phyloP scores from a whole-genome alignment of 2,329 filamentous ascomycete genomes.

The Didymella glomerata region DNA sequence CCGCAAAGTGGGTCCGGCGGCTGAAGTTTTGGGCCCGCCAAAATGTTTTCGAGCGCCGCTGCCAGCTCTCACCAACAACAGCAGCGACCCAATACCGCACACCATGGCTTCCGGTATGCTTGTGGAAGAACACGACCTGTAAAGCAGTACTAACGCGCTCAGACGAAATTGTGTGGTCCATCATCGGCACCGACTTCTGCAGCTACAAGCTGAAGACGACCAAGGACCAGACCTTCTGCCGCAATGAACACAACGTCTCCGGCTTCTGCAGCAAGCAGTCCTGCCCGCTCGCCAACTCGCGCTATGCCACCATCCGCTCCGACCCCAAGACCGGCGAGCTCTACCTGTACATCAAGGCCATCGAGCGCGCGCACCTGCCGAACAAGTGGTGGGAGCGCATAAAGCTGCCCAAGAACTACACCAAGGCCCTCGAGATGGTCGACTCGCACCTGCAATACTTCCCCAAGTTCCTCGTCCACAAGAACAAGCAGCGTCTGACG shows the following conservation, averaged over 20 bases:
- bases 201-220: conserved; percentile 85
- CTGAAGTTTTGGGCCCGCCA: conserved; percentile 9
- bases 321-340: conserved; percentile 81
- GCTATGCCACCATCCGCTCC: conserved; percentile 90
- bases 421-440: conserved; percentile 85
- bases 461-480: conserved; percentile 91
- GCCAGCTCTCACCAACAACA: conserved; percentile 19
- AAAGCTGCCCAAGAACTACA: conserved; percentile 88
- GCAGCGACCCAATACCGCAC: conserved; percentile 5
- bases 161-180: conserved; percentile 97
- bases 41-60: conserved; percentile 25
- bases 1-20: conserved; percentile 23
- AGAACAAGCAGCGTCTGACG: conserved; percentile 95
- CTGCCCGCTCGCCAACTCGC: conserved; percentile 88
- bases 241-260: conserved; percentile 76
- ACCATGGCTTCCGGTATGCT: conserved; percentile 39
- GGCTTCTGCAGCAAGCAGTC: conserved; percentile 62
- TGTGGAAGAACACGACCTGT: neutral
- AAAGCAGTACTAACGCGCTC: conserved; percentile 4
- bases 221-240: conserved; percentile 83
- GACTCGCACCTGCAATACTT: conserved; percentile 73
- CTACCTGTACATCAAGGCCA: conserved; percentile 95
- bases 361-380: conserved; percentile 75
- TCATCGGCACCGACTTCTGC: conserved; percentile 96
- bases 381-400: conserved; percentile 95